These are phyloP conservation scores for Leishmania braziliensis DNA, from an alignment of 208 protist genomes.

Conservation along the genomic window DNA sequence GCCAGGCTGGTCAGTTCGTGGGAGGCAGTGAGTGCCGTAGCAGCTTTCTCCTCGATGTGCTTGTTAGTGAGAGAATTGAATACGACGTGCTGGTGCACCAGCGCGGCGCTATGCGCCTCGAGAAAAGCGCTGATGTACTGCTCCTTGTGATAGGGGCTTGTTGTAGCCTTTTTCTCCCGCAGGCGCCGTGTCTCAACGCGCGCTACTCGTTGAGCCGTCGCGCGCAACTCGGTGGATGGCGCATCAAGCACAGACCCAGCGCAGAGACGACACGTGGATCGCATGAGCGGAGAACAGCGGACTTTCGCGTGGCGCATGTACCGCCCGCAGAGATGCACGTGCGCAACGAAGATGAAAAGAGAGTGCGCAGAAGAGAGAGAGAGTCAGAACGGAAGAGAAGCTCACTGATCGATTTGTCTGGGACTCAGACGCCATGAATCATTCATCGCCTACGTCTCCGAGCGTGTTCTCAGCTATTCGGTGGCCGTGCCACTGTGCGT, in stretches of 20 bases:
- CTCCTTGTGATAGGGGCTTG: conserved; percentile 56
- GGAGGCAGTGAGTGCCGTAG: not conserved
- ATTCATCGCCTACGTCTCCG: not conserved
- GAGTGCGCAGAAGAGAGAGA: not conserved
- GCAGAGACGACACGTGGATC: not conserved
- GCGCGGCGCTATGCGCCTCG: conserved; percentile 48
- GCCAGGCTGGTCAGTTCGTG: conserved; percentile 13
- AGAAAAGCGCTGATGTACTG: conserved; percentile 78
- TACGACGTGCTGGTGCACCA: conserved; percentile 20
- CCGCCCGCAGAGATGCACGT: not conserved
- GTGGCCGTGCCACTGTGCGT: not conserved
- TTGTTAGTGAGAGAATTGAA: not conserved
- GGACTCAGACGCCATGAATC: not conserved
- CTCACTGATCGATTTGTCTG: not conserved
- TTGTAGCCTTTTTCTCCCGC: conserved; percentile 8
- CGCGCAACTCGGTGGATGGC: conserved; percentile 17
- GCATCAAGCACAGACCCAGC: conserved; percentile 10
- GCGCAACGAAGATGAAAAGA: not conserved
- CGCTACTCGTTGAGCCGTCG: conserved; percentile 16
- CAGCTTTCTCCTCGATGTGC: not conserved
- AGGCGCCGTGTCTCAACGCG: conserved; percentile 8
- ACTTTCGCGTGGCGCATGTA: not conserved
- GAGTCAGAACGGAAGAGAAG: not conserved
- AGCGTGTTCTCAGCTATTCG: not conserved
- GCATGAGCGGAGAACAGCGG: conserved; percentile 5